Base-by-base conservation (phyloP, 257 asterid species). In the Asclepias syriaca region DNA sequence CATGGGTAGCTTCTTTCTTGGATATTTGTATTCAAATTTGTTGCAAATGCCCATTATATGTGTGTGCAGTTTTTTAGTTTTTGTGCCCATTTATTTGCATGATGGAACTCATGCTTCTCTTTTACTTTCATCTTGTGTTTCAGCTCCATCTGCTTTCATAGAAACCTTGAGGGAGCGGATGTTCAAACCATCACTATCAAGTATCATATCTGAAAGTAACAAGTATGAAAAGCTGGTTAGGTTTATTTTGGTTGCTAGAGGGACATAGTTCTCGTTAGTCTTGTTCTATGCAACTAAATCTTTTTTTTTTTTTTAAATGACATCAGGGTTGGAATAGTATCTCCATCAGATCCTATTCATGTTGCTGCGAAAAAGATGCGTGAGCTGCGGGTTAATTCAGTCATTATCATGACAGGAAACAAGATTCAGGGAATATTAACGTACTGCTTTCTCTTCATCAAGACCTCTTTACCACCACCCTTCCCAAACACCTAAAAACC, bases 291-390 rank as follows among this genome's bases (percentile, higher is more conserved):
- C 54, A 72, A 48, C 76, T 77, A 78, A 77, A 37, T 69, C 34
- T 78, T 50, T n/a, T 68, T 71, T 78, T 71, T 78, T 29, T 29
- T 5, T 70, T 12, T 12, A 74, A 68, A 72, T 64, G 61, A 75
- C 72, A 65, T 66, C 89, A 93, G 98, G 88, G 88, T 89, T 77
- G 96, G 95, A 68, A 70, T 79, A 54, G 91, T 88, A 65, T 75
- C 84, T 57, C 89, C 90, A 73, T 89, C 97, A 63, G 97, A 91
- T 81, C 91, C 95, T 69, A 82, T 94, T 76, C 84, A 85, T 37
- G 86, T 88, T 81, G 97, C 98, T 81, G 96, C 98, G 59, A 94
- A 88, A 85, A 85, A 71, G 84, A 94, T 94, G 98, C 88, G 90
- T 60, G 97, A 94, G 59, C 80, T 85, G 68, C 85, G 96, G 74